These are phyloP conservation scores for Ceratocystis lukuohia DNA, from an alignment of 2,329 filamentous ascomycete species.

Conservation along the genomic window DNA sequence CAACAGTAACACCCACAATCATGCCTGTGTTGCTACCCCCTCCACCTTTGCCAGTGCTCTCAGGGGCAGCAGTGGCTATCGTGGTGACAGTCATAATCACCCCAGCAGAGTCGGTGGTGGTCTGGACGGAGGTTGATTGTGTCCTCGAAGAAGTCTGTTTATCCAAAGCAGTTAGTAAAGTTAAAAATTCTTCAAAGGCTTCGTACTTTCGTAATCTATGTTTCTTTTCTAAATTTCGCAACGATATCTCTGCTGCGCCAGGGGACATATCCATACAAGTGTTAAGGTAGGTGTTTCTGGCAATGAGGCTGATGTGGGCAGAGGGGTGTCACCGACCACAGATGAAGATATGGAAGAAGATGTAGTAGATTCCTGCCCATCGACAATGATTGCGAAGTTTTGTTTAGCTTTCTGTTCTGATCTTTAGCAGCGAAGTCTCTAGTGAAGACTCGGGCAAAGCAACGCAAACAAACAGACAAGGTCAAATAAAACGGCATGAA, in stretches of 20 bases:
- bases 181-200: neutral
- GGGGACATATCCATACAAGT: neutral
- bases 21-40: constrained; percentile 33
- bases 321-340: constrained; percentile 12
- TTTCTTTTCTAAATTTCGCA: neutral
- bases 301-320: neutral
- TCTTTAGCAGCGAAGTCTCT: constrained; percentile 4
- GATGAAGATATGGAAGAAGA: neutral
- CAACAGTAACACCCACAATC: constrained; percentile 41
- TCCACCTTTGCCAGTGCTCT: constrained; percentile 20
- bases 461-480: constrained; percentile 10
- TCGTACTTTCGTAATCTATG: neutral
- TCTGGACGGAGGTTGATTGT: constrained; percentile 33
- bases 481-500: neutral
- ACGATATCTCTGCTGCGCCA: neutral
- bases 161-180: constrained; percentile 17
- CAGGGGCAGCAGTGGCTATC: constrained; percentile 30
- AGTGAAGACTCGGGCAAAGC: constrained; percentile 6
- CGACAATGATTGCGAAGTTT: neutral
- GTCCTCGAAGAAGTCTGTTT: constrained; percentile 24
- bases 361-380: constrained; percentile 4
- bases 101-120: constrained; percentile 39
- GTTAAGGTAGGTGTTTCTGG: constrained; percentile 21
- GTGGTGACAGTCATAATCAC: constrained; percentile 43
- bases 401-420: constrained; percentile 17